Base-by-base conservation (phyloP, 192 early-diverging fungal species). In the Coemansia sp. region DNA sequence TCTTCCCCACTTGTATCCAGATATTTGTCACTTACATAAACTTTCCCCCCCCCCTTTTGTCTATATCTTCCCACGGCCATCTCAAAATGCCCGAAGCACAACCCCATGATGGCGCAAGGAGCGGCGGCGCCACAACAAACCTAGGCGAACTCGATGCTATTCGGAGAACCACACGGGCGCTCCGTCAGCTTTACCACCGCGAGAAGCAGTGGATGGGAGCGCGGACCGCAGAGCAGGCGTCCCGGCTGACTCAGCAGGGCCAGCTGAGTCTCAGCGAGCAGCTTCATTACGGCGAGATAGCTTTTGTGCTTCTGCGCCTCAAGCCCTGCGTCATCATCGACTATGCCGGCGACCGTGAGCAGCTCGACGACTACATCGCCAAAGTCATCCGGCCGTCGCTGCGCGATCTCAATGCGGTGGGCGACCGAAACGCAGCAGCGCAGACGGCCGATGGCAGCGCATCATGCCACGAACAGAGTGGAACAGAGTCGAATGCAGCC, bases 281-380 rank as follows among this genome's bases (percentile, higher is more conserved):
- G 64, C 67, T 67, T 11, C 76, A 79, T 57, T 79, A 79, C 58
- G 76, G 71, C 48, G 76, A 79, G 29, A 14, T 79, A 2, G 71
- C 71, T 13, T 79, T 79, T 50, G 53, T 74, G 34, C 67, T 79
- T 5, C 52, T 79, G 57, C 66, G 62, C 41, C 76, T 79, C 41
- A 79, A 79, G 42, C 76, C 76, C 25, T 79, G 76, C 38, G 65
- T 63, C 11, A 66, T 79, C 19, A 59, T 79, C 11, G 76, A 79
- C 49, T 79, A 56, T 62, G 67, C 71, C 17, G 75, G 63, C 23
- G 75, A 78, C 57, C 66, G 70, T 15, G 19, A 49, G 22, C 75
- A 73, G 67, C 53, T 78, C 40, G 36, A 36, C 25, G 59, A 69
- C 60, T 78, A 73, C 25, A 62, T 78, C 10, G 35, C 50, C 25